A percentile compares a stretch with the other conserved stretches of the same genome.
Evolutionary conservation across 2,329 filamentous ascomycete genomes (phyloP).

Genomic region (Lachnellula occidentalis): DNA sequence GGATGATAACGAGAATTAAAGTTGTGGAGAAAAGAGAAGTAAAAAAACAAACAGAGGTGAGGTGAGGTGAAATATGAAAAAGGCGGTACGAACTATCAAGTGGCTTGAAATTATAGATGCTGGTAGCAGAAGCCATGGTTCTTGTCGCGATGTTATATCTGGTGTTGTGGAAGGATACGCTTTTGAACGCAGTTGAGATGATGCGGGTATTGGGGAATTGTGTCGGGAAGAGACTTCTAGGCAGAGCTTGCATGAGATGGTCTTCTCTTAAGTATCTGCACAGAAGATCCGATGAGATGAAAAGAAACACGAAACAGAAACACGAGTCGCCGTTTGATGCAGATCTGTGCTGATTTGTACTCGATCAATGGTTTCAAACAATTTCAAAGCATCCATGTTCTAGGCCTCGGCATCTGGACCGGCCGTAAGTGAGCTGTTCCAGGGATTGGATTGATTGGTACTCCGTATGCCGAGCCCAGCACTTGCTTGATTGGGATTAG

Average conservation of each 20-base stretch:
- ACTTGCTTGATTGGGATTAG: not conserved
- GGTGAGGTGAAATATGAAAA: not conserved
- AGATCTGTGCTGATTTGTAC: too few species aligned
- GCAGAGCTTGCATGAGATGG: not conserved
- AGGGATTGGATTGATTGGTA: not conserved
- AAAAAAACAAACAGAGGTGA: not conserved
- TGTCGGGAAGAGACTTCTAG: conserved; percentile 8
- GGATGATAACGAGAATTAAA: not conserved
- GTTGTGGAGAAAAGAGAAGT: not conserved
- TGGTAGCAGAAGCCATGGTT: conserved; percentile 61
- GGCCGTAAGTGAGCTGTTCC: too few species aligned
- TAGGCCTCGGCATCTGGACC: not conserved
- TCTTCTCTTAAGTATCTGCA: not conserved
- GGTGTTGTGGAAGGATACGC: not conserved
- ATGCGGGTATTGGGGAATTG: not conserved
- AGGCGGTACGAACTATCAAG: conserved; percentile 61
- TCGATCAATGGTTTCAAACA: not conserved
- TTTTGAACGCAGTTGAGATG: not conserved
- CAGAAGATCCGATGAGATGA: too few species aligned
- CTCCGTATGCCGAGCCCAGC: not conserved
- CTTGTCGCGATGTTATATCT: not conserved
- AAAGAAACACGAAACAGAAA: too few species aligned
- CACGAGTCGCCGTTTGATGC: too few species aligned
- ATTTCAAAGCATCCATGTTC: not conserved
- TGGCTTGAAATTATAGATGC: conserved; percentile 80